Conservation (phyloP, 208 protist genomes). For the Zelonia costaricensis region DNA sequence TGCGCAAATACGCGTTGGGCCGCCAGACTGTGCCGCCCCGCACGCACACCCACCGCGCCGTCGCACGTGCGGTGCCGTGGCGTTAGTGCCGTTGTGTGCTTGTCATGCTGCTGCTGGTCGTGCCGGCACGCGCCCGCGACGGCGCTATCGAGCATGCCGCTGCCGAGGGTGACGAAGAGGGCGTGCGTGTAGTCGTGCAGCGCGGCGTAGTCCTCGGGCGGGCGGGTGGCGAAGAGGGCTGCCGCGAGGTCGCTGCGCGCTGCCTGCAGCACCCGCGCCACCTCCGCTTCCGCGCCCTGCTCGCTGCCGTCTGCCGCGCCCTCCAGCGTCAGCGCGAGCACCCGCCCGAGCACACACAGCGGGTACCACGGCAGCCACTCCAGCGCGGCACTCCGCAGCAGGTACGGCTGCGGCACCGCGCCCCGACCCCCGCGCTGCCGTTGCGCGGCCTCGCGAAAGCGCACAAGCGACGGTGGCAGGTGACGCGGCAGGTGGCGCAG, state of each 20-base stretch:
- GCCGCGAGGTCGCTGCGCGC: conserved; percentile 1
- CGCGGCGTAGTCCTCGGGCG: conserved; percentile 19
- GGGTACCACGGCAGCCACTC: conserved; percentile 47
- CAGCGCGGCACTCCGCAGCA: conserved; percentile 35
- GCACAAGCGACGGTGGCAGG: conserved; percentile 51
- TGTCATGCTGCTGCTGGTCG: neutral
- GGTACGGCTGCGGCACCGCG: conserved; percentile 27
- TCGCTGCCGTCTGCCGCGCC: neutral
- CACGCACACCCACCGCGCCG: too few species aligned
- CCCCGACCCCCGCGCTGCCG: neutral
- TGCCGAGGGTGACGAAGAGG: conserved; percentile 27
- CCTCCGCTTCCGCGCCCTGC: neutral
- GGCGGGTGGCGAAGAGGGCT: conserved; percentile 14
- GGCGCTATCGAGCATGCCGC: conserved; percentile 14
- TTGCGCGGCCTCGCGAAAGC: conserved; percentile 30
- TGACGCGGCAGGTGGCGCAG: conserved; percentile 46
- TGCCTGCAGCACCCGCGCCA: neutral
- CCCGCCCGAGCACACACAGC: conserved; percentile 22
- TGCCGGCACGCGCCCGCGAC: conserved; percentile 7
- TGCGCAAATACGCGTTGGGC: conserved; percentile 6
- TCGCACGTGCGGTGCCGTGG: neutral
- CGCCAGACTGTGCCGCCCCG: too few species aligned
- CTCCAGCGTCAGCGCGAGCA: neutral
- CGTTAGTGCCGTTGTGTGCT: neutral
- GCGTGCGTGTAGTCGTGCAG: conserved; percentile 32